phyloP scores from a whole-genome alignment of 768 basidiomycete genomes.

The Leccinum fibrillosum region DNA sequence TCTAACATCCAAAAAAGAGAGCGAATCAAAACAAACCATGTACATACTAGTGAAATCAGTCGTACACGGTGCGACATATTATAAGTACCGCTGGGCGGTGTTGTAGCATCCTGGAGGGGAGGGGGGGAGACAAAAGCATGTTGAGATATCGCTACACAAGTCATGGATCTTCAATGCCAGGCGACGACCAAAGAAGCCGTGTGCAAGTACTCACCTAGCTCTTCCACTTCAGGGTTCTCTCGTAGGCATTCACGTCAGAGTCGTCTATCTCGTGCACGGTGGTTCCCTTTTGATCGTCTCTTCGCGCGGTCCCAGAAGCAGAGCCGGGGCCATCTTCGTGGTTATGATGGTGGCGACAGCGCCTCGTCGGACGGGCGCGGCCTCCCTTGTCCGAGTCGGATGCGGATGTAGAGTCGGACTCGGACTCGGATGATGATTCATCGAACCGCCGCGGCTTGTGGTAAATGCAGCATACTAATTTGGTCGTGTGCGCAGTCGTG shows the following conservation, averaged over 20 bases:
- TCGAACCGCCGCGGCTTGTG: constrained; percentile 78
- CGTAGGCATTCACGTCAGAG: constrained; percentile 49
- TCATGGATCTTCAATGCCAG: background rate
- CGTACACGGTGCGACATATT: background rate
- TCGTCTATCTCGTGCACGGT: constrained; percentile 19
- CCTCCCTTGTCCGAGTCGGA: constrained; percentile 22
- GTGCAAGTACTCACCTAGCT: constrained; percentile 4
- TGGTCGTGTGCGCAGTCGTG: background rate
- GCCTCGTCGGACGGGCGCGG: constrained; percentile 12
- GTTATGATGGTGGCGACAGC: background rate
- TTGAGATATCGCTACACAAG: background rate
- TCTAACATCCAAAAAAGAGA: background rate
- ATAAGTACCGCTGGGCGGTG: background rate
- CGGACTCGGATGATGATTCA: constrained; percentile 63
- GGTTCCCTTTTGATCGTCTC: constrained; percentile 6
- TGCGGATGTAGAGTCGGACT: constrained; percentile 29
- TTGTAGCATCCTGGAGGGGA: background rate
- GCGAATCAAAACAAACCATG: background rate
- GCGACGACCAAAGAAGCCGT: background rate
- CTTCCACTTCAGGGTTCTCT: constrained; percentile 34
- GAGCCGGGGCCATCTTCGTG: background rate
- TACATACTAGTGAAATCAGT: background rate
- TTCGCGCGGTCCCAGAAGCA: background rate
- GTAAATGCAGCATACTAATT: constrained; percentile 93
- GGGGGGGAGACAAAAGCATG: background rate